Percentiles rank a stretch among this genome's conserved stretches.
phyloP scores from a whole-genome alignment of 1,139 yeast genomes.

The Kluyveromyces sp. region DNA sequence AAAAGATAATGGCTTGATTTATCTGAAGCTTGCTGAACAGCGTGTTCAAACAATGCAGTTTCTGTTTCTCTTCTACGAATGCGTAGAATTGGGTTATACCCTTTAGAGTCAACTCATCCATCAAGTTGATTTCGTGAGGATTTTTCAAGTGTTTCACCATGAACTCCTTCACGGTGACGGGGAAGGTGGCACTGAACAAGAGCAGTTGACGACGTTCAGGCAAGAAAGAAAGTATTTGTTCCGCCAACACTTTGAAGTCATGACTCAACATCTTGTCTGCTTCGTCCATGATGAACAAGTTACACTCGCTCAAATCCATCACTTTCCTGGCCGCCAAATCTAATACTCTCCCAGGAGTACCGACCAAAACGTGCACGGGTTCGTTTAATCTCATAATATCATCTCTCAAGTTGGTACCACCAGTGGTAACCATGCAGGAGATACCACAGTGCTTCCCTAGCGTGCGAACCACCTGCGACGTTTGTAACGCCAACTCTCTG shows the following conservation, averaged over 20 bases:
- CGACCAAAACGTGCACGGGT: slow-evolving; percentile 85
- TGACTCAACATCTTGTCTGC: slow-evolving; percentile 95
- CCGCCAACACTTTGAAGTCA: slow-evolving; percentile 83
- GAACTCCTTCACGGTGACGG: slow-evolving; percentile 83
- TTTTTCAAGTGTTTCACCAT: slow-evolving; percentile 87
- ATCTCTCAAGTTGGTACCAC: slow-evolving; percentile 92
- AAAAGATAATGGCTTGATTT: slow-evolving; percentile 92
- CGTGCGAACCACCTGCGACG: slow-evolving; percentile 96
- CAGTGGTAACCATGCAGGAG: slow-evolving; percentile 97
- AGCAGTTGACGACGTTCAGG: slow-evolving; percentile 78
- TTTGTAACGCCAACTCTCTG: slow-evolving; percentile 92
- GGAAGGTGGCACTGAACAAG: slow-evolving; percentile 93
- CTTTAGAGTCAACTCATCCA: slow-evolving; percentile 93
- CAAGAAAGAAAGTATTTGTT: slow-evolving; percentile 77
- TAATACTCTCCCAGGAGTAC: slow-evolving; percentile 94
- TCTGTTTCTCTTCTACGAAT: slow-evolving; percentile 93
- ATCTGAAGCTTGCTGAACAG: slow-evolving; percentile 89
- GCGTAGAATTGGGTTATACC: slow-evolving; percentile 98
- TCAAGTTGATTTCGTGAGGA: slow-evolving; percentile 91
- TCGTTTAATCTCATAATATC: slow-evolving; percentile 90
- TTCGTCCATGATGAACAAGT: slow-evolving; percentile 94
- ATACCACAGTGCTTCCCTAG: slow-evolving; percentile 88
- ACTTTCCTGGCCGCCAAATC: slow-evolving; percentile 86
- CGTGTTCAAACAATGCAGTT: slow-evolving; percentile 91
- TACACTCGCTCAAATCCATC: slow-evolving; percentile 83